phyloP scores from a whole-genome alignment of 257 asterid species.

The Perilla frutescens region DNA sequence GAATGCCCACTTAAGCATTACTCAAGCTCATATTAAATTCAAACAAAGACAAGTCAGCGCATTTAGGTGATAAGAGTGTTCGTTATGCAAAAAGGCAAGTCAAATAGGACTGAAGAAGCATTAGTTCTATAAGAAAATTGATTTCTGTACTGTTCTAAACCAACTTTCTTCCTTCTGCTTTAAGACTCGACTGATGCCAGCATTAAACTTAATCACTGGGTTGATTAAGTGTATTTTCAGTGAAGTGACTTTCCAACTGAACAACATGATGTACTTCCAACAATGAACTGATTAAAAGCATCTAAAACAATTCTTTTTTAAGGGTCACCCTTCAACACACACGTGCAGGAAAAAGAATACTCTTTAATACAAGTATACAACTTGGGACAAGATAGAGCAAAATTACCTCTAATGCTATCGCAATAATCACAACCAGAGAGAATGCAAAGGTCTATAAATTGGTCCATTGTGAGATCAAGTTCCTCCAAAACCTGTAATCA shows the following conservation, averaged over 20 bases:
- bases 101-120: neutral
- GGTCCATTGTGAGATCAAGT: conserved; percentile 92
- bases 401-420: conserved; percentile 90
- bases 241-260: no score
- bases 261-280: no score
- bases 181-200: no score
- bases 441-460: conserved; percentile 94
- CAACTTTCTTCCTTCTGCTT: no score
- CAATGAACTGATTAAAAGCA: no score
- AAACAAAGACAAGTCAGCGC: neutral
- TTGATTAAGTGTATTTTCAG: no score
- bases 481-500: conserved; percentile 79
- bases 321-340: no score
- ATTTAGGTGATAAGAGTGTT: neutral
- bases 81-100: neutral
- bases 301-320: no score
- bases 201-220: no score
- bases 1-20: neutral
- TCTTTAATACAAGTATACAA: no score
- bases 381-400: neutral
- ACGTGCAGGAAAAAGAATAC: no score
- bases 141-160: no score
- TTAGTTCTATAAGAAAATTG: neutral
- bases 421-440: conserved; percentile 98
- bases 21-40: neutral